Conservation (phyloP, 257 asterid species). For the Solanum raphanifolium region DNA sequence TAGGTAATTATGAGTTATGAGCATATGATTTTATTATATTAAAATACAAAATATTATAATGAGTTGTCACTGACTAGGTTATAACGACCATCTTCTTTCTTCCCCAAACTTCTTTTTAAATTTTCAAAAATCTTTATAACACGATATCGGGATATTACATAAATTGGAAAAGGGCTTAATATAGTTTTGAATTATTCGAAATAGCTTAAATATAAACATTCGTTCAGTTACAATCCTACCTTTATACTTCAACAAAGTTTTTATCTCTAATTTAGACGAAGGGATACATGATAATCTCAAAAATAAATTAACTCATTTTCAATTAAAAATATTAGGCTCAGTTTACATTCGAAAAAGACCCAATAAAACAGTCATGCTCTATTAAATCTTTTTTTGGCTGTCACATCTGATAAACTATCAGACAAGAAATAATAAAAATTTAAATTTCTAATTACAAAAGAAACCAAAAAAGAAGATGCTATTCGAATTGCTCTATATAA, state of each 20-base stretch:
- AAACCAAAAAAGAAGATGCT: no score
- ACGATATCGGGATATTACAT: neutral
- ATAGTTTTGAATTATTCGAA: no score
- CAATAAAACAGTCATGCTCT: neutral
- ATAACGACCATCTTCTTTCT: neutral
- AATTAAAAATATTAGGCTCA: no score
- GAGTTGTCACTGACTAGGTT: neutral
- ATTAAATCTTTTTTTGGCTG: no score
- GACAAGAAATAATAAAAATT: no score
- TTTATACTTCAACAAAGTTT: neutral
- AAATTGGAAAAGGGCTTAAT: no score
- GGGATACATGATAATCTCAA: neutral
- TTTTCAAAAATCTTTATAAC: neutral
- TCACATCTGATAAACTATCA: no score
- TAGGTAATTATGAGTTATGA: neutral
- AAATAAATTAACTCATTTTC: neutral
- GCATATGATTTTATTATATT: neutral
- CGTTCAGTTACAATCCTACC: neutral
- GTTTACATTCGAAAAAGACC: neutral
- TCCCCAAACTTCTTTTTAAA: neutral
- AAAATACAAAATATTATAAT: neutral
- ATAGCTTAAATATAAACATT: neutral
- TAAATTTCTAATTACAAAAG: no score
- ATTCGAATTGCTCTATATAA: neutral
- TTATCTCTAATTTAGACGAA: neutral